These are phyloP conservation scores for Cokeromyces recurvatus DNA, from an alignment of 371 early-diverging fungal species.

Conservation along the genomic window DNA sequence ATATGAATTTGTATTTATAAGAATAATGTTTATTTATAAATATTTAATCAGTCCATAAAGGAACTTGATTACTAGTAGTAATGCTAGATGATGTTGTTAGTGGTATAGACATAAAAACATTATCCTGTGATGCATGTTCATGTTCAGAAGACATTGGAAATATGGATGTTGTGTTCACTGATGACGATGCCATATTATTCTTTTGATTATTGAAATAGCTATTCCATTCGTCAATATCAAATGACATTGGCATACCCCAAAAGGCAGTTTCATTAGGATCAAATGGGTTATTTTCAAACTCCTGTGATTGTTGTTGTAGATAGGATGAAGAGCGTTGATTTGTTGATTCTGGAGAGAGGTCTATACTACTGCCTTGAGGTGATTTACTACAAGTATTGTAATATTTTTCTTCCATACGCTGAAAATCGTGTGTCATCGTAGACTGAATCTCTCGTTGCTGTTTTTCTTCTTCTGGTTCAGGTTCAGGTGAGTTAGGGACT, in stretches of 20 bases:
- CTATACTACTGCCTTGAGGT: no score
- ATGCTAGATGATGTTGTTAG: no score
- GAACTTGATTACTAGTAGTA: no score
- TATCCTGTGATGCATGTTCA: no score
- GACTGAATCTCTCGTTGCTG: neutral
- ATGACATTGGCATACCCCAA: constrained; percentile 28
- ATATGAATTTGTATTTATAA: no score
- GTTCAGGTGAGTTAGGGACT: constrained; percentile 33
- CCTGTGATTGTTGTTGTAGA: neutral
- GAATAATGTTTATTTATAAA: no score
- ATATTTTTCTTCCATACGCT: constrained; percentile 20
- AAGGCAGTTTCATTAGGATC: constrained; percentile 25
- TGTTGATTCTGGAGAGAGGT: neutral
- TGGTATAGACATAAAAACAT: no score
- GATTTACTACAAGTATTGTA: neutral
- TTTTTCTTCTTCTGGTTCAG: constrained; percentile 1
- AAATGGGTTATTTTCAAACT: neutral
- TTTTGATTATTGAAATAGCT: constrained; percentile 23
- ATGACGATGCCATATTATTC: no score
- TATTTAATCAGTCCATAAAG: no score
- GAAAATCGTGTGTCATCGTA: neutral
- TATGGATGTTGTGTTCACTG: no score
- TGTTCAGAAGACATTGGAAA: no score
- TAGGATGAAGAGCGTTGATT: neutral
- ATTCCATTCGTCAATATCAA: constrained; percentile 34